Base-by-base conservation (phyloP, 2,329 filamentous ascomycete species). In the Aureobasidium mangrovei region DNA sequence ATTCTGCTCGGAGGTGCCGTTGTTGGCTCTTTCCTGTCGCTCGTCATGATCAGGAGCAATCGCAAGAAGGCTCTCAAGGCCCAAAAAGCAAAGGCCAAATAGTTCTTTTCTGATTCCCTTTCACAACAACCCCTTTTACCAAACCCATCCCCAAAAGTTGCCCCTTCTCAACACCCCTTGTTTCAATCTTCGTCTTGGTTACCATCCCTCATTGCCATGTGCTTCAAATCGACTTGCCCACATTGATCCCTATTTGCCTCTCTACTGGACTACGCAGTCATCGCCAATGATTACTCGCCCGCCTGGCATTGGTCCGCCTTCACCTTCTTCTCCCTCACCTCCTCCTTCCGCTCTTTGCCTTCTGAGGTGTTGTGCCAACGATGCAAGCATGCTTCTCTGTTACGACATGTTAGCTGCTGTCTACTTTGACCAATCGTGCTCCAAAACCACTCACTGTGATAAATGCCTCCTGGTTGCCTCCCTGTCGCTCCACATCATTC, bases 1-100 rank as follows among this genome's bases (percentile, higher is more conserved):
- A 85, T 96, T 60, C 83, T 98, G 44, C 79, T 98, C 61, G 91
- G 86, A 60, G 91, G 85, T 57, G 90, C 93, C 57, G 90, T 98
- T 57, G 91, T 98, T 58, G 93, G 93, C 60, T 94, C 89, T 57
- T 98, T 98, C 78, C 79, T 98, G 62, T 86, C 87, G 65, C 84
- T 95, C 68, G 91, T 98, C 67, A 98, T 98, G 93, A 97, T 98
- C 75, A 83, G 88, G 70, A 97, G 91, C 79, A 96, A 96, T 78
- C 81, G 86, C 71, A 97, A 97, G 83, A 96, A 93, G 82, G 89
- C 89, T 3, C 84, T 89, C 62, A 98, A 97, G 81, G 86, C 86
- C 60, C 91, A 90, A 73, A 85, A 86, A 55, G 85, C 86, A 78
- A 93, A 94, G 84, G 82, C 84, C 57, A 88, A 78, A 76, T 65